Evolutionary conservation across 805 yeast genomes (phyloP), one percentile per base, ranked within the genome.

Genomic region (Vanderwaltozyma tropicalis): DNA sequence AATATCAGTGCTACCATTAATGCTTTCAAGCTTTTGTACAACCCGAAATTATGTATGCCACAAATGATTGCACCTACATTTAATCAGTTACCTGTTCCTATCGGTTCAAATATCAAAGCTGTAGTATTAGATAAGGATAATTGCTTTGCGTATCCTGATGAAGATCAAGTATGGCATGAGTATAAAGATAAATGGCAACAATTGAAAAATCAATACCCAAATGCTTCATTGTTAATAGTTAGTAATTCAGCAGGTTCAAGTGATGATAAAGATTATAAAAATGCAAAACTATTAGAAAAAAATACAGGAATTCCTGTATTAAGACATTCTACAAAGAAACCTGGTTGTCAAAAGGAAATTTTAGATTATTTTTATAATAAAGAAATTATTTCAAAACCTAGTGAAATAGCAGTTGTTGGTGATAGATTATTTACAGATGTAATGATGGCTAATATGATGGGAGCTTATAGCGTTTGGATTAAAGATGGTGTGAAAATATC

Each of bases 401-500:
- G 67, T 13, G 81, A 87, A 45, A 77, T 92, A 13, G 89, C 85
- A 0, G 78, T 92, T 5, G 74, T 92, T 10, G 98, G 98, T 0
- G 98, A 92, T 50, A 63, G 98, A 28, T 67, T 92, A 19, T 77
- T 87, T 61, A 92, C 98, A 0, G 98, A 92, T 57, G 72, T 92
- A 38, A 62, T 88, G 37, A 83, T 92, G 95, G 96, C 96, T 15
- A 89, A 92, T 50, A 67, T 78, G 68, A 86, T 89, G 94, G 95
- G 94, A 0, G 67, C 92, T 0, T 74, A 76, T 59, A 83, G 89
- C 0, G 68, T 86, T 3, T 92, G 97, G 96, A 53, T 92, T 1
- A 65, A 71, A 36, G 77, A 77, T 18, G 97, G 97, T 4, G 94
- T 87, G 4, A 64, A 63, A 39, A 57, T 64, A 31, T 71, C 81